phyloP scores from a whole-genome alignment of 805 yeast species.

The Yarrowia sp. region DNA sequence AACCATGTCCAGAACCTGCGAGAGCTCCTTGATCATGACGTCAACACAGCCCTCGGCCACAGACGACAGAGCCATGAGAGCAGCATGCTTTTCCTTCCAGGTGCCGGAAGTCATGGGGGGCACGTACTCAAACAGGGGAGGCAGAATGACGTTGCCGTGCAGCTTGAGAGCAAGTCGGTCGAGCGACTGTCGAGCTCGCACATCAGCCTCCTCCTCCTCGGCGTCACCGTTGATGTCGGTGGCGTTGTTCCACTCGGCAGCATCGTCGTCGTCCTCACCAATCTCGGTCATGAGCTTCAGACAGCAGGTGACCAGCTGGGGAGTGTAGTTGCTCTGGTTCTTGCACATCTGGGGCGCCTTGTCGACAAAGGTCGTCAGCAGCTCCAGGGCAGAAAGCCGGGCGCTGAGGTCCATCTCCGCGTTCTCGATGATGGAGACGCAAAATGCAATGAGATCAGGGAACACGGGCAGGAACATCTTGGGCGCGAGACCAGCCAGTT shows the following conservation, averaged over 20 bases:
- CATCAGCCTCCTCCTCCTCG: constrained; percentile 80
- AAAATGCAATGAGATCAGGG: constrained; percentile 79
- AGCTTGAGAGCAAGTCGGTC: constrained; percentile 84
- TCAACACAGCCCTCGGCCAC: constrained; percentile 98
- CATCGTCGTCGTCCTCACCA: constrained; percentile 79
- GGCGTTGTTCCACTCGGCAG: constrained; percentile 79
- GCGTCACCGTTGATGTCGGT: constrained; percentile 76
- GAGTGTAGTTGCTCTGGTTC: constrained; percentile 66
- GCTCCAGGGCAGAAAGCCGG: constrained; percentile 82
- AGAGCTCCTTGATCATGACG: constrained; percentile 76
- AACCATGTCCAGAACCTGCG: constrained; percentile 77
- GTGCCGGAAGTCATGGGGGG: constrained; percentile 78
- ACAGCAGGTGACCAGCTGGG: constrained; percentile 67
- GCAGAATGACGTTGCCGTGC: constrained; percentile 80
- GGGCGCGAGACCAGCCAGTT: constrained; percentile 89
- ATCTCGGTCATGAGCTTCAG: constrained; percentile 89
- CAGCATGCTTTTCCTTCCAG: constrained; percentile 97
- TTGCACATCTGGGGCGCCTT: constrained; percentile 95
- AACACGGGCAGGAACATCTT: constrained; percentile 91
- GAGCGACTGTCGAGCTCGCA: constrained; percentile 90
- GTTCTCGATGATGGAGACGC: constrained; percentile 78
- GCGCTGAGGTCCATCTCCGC: constrained; percentile 74
- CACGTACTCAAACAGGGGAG: constrained; percentile 79
- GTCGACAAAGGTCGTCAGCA: constrained; percentile 86
- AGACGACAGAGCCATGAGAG: constrained; percentile 92